Evolutionary conservation across 345 rosid species (phyloP), one percentile per base, ranked within the genome.

Genomic region (Murraya koenigii): DNA sequence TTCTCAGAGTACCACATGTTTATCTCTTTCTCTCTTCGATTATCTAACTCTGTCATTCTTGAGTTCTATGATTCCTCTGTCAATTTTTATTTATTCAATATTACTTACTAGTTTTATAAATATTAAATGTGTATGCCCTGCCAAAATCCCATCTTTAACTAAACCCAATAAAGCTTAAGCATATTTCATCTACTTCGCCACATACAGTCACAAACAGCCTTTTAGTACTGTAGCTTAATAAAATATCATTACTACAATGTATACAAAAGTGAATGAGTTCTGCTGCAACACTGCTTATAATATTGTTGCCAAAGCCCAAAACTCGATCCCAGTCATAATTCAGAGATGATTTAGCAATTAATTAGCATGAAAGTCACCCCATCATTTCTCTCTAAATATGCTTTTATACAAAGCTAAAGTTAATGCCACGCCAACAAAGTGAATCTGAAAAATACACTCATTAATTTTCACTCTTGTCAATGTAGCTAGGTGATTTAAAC

Each of bases 201-300:
- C 64, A 79, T 74, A 86, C 82, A 78, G 87, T 84, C 84, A 79
- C 77, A 84, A 79, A 79, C 87, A 82, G 84, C 86, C 87, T 86
- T 86, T 86, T 86, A 25, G 19, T 32, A 52, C 77, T 71, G 77
- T 75, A 10, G 44, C 52, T 7, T 7, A 59, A 77, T 79, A 68
- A 4, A 70, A 60, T 77, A 41, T 8, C 36, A 9, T 44, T 36
- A 44, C 15, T 44, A 5, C 9, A 39, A 17, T 22, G 25, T 4
- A 44, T 20, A 47, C 10, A 47, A 25, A 39, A 49, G 22, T 41
- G 4, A 54, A 54, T 10, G 26, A 47, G 47, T 35, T 66, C 61
- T 35, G 36, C 72, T 66, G 36, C 72, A 35, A 15, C 30, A 28
- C 78, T 33, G 11, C 28, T 35, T 44, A 44, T 44, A 13, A 35